A percentile compares a stretch with the other conserved stretches of the same genome.
phyloP scores from a whole-genome alignment of 768 basidiomycete genomes.

The Serendipita sp. region DNA sequence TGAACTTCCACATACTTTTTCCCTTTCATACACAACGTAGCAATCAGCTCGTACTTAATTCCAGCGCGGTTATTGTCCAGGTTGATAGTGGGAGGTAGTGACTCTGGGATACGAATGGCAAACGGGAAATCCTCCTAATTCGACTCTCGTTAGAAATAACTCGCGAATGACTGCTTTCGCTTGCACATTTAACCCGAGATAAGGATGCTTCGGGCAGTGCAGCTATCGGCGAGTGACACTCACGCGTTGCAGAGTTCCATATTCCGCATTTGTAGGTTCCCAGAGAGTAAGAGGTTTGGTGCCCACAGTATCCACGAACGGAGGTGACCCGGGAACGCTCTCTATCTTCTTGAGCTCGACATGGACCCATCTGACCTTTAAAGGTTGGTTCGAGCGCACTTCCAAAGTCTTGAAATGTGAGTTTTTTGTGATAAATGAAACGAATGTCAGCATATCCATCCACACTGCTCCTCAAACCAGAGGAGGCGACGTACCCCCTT shows the following conservation, averaged over 20 bases:
- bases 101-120: slow-evolving; percentile 80
- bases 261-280: slow-evolving; percentile 56
- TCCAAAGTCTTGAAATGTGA: slow-evolving; percentile 50
- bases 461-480: not conserved
- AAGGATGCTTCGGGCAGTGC: slow-evolving; percentile 4
- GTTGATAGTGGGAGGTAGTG: slow-evolving; percentile 71
- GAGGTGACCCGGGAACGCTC: slow-evolving; percentile 56
- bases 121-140: slow-evolving; percentile 75
- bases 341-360: slow-evolving; percentile 87
- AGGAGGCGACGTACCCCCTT: slow-evolving; percentile 56
- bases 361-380: slow-evolving; percentile 84
- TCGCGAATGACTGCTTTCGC: slow-evolving; percentile 5
- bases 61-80: slow-evolving; percentile 74
- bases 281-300: slow-evolving; percentile 70
- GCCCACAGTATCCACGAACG: slow-evolving; percentile 67
- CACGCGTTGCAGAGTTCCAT: slow-evolving; percentile 49
- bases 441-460: not conserved
- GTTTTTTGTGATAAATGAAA: not conserved
- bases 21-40: slow-evolving; percentile 68
- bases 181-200: slow-evolving; percentile 1
- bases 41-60: slow-evolving; percentile 80
- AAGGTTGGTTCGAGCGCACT: slow-evolving; percentile 53
- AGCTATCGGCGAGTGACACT: slow-evolving; percentile 10
- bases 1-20: slow-evolving; percentile 44
- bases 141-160: slow-evolving; percentile 5